Evolutionary conservation across 495 filamentous ascomycete genomes (phyloP), one percentile per base, ranked within the genome.

Genomic region (Articulospora tetracladia): DNA sequence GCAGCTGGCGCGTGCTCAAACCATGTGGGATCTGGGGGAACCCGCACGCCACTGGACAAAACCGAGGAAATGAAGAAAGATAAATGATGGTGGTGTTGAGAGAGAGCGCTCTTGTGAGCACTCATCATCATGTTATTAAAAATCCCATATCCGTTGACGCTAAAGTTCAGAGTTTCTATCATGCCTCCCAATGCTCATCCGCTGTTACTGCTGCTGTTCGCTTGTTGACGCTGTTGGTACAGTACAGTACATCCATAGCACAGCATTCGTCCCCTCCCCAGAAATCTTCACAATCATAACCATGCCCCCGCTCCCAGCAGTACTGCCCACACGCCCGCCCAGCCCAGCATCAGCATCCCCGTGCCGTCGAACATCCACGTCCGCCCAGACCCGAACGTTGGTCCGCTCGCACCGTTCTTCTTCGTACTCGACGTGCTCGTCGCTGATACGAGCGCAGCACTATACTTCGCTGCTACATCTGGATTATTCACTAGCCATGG

Each of bases 361-460:
- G 22, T 2, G 11, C 47, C 47, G 25, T 50, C 39, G 17, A 44
- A 44, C 3, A 7, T 17, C 39, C 39, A 44, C 17, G n/a, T 17
- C 15, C 39, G 4, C 7, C 39, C 39, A 3, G 39, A 7, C 11
- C 47, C 47, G 47, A 25, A 50, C 15, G 39, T 55, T n/a, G 2
- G 4, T 13, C 20, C 30, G 11, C 53, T 32, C 13, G 32, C 8
- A 2, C 10, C 51, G 39, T 17, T 44, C 19, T 34, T 44, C 32
- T 55, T 55, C 53, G 26, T 15, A 55, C 30, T 44, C 19, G 53
- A 22, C 23, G 51, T 11, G 22, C 28, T 55, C 32, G 53, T 34
- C 28, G 53, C 11, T 24, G 28, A 4, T n/a, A 32, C 44, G 8
- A 44, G 17, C 19, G 53, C 53, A 1, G 24, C 20, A 3, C 30